Evolutionary conservation across 2,329 filamentous ascomycete genomes (phyloP), one percentile per base, ranked within the genome.

Genomic region (Aspergillus hiratsukae): DNA sequence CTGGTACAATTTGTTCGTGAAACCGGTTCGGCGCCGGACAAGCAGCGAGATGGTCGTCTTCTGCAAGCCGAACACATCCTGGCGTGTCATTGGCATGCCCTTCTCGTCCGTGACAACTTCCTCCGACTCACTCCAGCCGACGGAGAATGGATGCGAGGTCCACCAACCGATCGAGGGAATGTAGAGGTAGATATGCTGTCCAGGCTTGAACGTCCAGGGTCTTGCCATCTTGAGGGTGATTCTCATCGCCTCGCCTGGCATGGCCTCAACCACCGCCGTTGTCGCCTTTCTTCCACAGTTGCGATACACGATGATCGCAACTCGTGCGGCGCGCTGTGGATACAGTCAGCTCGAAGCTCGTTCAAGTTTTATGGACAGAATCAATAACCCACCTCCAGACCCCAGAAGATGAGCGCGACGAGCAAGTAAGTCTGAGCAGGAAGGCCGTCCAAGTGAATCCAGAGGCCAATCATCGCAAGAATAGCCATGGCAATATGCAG

Each of bases 11-110:
- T 86, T 86, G 66, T 90, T 85, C 7, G 94, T 97, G 76, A 96
- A 88, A 29, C 93, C 93, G 0, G 88, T 92, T 58, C 94, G 89
- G 28, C 91, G 90, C 59, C 90, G 90, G 64, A 97, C 87, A 65
- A 97, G 81, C 66, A 97, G 90, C 0, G 89, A 91, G 58, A 96
- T 84, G 21, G 80, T 83, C 1, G 80, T 80, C 65, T 81, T 81
- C 61, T 76, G 75, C 14, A 76, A 66, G 35, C 74, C 74, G 51
- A 81, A 74, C 11, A 83, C 72, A 58, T 86, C 83, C 64, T 81
- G 77, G 45, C 75, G 75, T 46, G 74, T 76, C 67, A 80, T 77
- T 3, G 73, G 71, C 23, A 76, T 64, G 4, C 71, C 71, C 56
- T 77, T 77, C 61, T 78, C 74, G 37, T 72, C 68, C 17, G 63